Base-by-base conservation (phyloP, 1,284 basidiomycete species). In the Apiotrichum akiyoshidainum region DNA sequence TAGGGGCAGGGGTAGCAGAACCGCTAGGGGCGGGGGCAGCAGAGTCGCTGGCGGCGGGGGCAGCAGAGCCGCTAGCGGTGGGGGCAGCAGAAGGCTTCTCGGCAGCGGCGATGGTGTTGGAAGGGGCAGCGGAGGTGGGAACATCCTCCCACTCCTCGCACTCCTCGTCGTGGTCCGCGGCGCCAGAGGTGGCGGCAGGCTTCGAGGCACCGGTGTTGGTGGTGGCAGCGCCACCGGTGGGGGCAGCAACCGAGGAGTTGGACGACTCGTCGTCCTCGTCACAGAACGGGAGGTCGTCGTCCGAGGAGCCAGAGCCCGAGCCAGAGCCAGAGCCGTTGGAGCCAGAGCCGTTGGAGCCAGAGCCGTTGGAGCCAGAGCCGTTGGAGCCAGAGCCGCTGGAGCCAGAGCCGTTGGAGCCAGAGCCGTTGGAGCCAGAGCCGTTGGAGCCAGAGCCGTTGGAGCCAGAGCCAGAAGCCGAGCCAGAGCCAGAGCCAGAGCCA, bases 91-190 rank as follows among this genome's bases (percentile, higher is more conserved):
- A 21, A n/a, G 46, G 6, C n/a, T n/a, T n/a, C 16, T 9, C 39
- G 31, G 21, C 53, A 16, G 35, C 26, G 46, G 16, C 7, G 40
- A 45, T 10, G 17, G 35, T 16, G 39, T 34, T 10, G 81, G 83
- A 11, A 37, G 64, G 49, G 7, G 40, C 16, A 19, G 54, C 31
- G 44, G 83, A 70, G 17, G 85, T 83, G 0, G 90, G 85, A 69
- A 98, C 58, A 33, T 53, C 51, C 51, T 46, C 42, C 33, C 46
- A 48, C 34, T 50, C 35, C 48, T 50, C 48, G 35, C 19, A 16
- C 17, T 37, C 34, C 26, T 54, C 52, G n/a, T 45, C 42, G 31
- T 45, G 33, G 17, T 35, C 33, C 16, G n/a, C 11, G n/a, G 26
- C 26, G 22, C 12, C 40, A 34, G n/a, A n/a, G n/a, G 50, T 35